Conservation (phyloP, 441 rosid genomes). For the Omphalea diandra region DNA sequence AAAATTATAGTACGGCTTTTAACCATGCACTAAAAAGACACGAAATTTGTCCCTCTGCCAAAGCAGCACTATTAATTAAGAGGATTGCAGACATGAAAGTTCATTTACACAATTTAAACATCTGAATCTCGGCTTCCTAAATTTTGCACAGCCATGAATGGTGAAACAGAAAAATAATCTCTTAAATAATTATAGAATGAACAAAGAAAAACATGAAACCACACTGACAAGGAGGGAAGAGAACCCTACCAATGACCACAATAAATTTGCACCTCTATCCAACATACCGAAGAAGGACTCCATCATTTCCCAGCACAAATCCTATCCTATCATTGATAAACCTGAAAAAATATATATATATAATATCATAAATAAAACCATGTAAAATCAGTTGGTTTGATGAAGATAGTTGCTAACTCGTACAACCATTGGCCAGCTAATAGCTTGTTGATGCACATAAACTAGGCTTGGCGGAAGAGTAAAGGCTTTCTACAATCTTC, state of each 20-base stretch:
- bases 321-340: constrained; percentile 79
- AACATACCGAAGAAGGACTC: constrained; percentile 90
- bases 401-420: not conserved
- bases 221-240: not conserved
- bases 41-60: no score
- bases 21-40: no score
- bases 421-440: not conserved
- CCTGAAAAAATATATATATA: constrained; percentile 52
- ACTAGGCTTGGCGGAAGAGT: not conserved
- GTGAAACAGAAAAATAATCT: not conserved
- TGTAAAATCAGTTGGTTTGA: no score
- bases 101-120: not conserved
- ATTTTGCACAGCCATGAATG: not conserved
- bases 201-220: not conserved
- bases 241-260: not conserved
- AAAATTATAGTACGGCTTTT: no score
- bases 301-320: constrained; percentile 85
- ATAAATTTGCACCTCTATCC: constrained; percentile 40
- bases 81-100: not conserved
- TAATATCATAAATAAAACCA: constrained; percentile 3
- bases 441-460: not conserved
- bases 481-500: not conserved
- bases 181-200: not conserved
- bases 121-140: not conserved
- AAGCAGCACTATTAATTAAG: no score